Evolutionary conservation across 345 rosid species (phyloP).

Genomic region (Populus simonii): DNA sequence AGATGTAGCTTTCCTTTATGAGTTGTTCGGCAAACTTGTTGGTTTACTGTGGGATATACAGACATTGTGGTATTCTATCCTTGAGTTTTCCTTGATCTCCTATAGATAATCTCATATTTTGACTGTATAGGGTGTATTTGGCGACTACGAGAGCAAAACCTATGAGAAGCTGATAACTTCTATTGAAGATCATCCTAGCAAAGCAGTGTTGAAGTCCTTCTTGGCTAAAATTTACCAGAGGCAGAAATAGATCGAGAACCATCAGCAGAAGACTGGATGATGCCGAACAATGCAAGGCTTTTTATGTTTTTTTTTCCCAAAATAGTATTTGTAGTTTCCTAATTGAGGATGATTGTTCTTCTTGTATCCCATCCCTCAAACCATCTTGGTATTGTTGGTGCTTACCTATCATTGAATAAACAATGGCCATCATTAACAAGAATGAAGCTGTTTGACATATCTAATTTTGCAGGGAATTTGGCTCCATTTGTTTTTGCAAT

Average conservation of each 20-base stretch:
- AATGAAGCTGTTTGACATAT: not conserved
- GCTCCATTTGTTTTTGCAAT: no score
- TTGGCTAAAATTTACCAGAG: conserved; percentile 89
- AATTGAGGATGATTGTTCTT: not conserved
- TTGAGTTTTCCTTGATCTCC: not conserved
- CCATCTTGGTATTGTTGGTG: not conserved
- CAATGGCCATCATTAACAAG: not conserved
- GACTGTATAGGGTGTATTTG: conserved; percentile 49
- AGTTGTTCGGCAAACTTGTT: not conserved
- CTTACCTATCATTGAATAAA: not conserved
- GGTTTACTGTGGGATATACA: not conserved
- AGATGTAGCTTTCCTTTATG: not conserved
- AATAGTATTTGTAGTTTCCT: conserved; percentile 4
- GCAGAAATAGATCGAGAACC: conserved; percentile 36
- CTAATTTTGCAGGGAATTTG: not conserved
- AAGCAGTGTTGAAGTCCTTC: conserved; percentile 77
- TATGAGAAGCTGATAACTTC: conserved; percentile 51
- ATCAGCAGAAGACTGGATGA: not conserved
- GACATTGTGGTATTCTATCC: not conserved
- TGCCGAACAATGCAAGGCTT: conserved; percentile 3
- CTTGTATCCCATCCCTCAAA: not conserved
- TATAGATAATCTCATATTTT: not conserved
- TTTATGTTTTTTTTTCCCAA: not conserved
- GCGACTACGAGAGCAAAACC: conserved; percentile 74
- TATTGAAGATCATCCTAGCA: conserved; percentile 70